Evolutionary conservation across 805 yeast species (phyloP).

Genomic region (Saccharomycopsis oosterbeekiorum): DNA sequence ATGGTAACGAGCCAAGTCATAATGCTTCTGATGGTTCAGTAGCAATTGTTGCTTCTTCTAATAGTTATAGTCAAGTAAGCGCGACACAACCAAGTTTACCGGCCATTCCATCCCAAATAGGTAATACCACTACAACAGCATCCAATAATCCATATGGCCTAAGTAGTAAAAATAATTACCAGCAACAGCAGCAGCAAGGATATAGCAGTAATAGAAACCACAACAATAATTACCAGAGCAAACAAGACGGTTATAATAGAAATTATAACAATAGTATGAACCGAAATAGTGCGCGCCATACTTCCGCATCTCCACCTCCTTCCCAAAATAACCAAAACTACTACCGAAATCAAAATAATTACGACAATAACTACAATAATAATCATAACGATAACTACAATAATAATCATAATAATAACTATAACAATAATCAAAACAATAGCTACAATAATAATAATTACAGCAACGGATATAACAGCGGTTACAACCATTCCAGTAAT

Average conservation of each 20-base stretch:
- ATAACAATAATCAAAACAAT: background rate
- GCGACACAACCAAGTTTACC: background rate
- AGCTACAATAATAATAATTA: background rate
- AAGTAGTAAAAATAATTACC: background rate
- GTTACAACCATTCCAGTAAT: background rate
- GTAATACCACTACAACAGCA: background rate
- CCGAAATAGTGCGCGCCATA: background rate
- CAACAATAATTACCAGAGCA: constrained; percentile 30
- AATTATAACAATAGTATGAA: background rate
- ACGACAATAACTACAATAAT: constrained; percentile 1
- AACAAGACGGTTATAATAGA: constrained; percentile 38
- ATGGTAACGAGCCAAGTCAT: constrained; percentile 22
- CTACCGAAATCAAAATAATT: constrained; percentile 1
- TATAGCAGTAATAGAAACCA: constrained; percentile 13
- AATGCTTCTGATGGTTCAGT: background rate
- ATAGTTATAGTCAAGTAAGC: background rate
- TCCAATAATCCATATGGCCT: background rate
- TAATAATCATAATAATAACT: background rate
- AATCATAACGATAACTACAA: background rate
- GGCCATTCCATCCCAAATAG: background rate
- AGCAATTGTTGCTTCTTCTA: background rate
- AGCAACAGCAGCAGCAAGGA: background rate
- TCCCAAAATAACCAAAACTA: constrained; percentile 37
- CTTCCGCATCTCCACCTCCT: constrained; percentile 24
- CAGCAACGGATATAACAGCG: background rate